Conservation (phyloP, 371 early-diverging fungal genomes). For the Mortierella sp. region DNA sequence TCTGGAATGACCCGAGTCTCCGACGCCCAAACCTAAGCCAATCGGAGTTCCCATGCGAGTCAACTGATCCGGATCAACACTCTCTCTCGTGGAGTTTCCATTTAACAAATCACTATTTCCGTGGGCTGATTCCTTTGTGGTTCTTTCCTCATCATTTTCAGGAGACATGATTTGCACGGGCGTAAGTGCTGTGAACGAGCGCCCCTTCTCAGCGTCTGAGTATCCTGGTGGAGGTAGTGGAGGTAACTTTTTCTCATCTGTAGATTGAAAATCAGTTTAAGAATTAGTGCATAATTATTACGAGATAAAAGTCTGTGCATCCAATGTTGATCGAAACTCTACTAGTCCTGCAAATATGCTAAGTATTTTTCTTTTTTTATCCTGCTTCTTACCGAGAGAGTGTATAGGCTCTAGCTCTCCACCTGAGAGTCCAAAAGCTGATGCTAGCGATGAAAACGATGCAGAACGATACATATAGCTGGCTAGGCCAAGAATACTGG, state of each 20-base stretch:
- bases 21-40: conserved; percentile 26
- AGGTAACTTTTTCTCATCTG: conserved; percentile 45
- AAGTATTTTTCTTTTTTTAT: neutral
- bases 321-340: conserved; percentile 26
- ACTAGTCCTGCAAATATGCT: neutral
- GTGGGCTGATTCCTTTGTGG: conserved; percentile 34
- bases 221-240: conserved; percentile 42
- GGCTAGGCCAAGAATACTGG: conserved; percentile 49
- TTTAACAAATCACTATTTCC: neutral
- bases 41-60: conserved; percentile 40
- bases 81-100: neutral
- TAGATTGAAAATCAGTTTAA: neutral
- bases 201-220: conserved; percentile 12
- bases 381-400: conserved; percentile 14
- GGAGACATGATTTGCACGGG: conserved; percentile 42
- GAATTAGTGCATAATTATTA: neutral
- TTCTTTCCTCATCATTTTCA: conserved; percentile 32
- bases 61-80: conserved; percentile 27
- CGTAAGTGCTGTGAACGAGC: conserved; percentile 14
- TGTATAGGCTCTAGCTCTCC: conserved; percentile 19
- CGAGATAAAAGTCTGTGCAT: neutral
- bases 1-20: conserved; percentile 19
- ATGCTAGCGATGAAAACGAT: conserved; percentile 48
- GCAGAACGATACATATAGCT: conserved; percentile 52
- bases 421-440: conserved; percentile 54